A percentile compares a stretch with the other conserved stretches of the same genome.
Conservation (phyloP, 768 basidiomycete genomes). For the Trametes gibbosa region DNA sequence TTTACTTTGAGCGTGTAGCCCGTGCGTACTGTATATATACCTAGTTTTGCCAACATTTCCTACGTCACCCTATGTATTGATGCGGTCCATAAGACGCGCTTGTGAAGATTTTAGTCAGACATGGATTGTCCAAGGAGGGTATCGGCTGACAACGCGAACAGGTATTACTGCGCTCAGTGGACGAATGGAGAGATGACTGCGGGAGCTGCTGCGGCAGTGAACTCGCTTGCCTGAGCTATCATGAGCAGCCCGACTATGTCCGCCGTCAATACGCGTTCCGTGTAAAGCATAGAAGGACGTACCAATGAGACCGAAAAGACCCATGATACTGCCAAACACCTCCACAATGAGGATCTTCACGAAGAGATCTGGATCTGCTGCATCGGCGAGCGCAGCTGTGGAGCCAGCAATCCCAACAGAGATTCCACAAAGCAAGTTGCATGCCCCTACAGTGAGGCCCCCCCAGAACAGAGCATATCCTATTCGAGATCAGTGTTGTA, state of each 20-base stretch:
- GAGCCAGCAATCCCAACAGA: slow-evolving; percentile 95
- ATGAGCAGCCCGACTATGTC: slow-evolving; percentile 75
- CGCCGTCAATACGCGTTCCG: neutral
- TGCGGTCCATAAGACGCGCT: too few species aligned
- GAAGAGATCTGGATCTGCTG: slow-evolving; percentile 90
- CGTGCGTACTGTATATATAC: too few species aligned
- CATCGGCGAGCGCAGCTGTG: slow-evolving; percentile 92
- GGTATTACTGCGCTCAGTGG: neutral
- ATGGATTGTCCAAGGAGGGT: slow-evolving; percentile 2
- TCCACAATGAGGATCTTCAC: slow-evolving; percentile 97
- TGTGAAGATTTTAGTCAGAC: neutral
- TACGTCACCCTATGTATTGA: too few species aligned
- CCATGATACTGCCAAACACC: slow-evolving; percentile 89
- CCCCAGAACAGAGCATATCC: slow-evolving; percentile 97
- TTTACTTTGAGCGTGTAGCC: too few species aligned
- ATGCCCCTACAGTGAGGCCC: slow-evolving; percentile 88
- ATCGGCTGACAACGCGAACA: slow-evolving; percentile 5
- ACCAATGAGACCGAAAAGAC: slow-evolving; percentile 93
- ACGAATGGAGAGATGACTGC: slow-evolving; percentile 36
- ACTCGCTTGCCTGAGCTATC: slow-evolving; percentile 63
- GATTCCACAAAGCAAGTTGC: slow-evolving; percentile 93
- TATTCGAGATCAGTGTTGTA: slow-evolving; percentile 26
- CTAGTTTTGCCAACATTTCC: too few species aligned
- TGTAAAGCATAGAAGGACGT: slow-evolving; percentile 30
- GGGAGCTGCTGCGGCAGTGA: slow-evolving; percentile 38